These are phyloP conservation scores for Aspergillus costaricaensis DNA, from an alignment of 2,329 filamentous ascomycete species.

Conservation along the genomic window DNA sequence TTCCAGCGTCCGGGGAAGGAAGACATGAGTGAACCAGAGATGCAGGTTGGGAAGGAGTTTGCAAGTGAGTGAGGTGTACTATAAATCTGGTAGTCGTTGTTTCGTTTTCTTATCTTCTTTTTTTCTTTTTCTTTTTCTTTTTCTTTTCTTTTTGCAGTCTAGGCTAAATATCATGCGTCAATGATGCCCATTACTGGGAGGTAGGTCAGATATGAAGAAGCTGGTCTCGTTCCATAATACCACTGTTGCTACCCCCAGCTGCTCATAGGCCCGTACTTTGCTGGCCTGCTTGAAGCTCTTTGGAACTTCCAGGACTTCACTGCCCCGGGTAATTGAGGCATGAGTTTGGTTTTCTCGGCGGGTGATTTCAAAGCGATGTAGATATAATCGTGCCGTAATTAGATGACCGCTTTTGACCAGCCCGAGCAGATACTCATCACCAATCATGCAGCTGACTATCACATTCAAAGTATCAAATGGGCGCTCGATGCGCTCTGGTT, in stretches of 20 bases:
- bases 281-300: background rate
- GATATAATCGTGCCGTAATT: background rate
- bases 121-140: too few species aligned
- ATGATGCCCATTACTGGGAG: background rate
- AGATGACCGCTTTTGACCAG: background rate
- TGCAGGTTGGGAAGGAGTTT: background rate
- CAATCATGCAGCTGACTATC: background rate
- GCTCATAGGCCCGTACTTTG: background rate
- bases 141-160: too few species aligned
- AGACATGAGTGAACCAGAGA: background rate
- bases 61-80: background rate
- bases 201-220: background rate
- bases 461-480: background rate
- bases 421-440: background rate
- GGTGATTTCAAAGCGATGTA: background rate
- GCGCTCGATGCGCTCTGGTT: background rate
- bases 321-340: background rate
- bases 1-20: background rate
- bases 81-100: background rate
- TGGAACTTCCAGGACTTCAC: background rate
- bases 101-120: too few species aligned
- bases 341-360: background rate
- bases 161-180: too few species aligned
- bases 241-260: background rate
- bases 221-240: background rate